Percentiles rank a stretch among this genome's conserved stretches.
Conservation (phyloP, 331 rosid genomes). For the Saraca asoca region DNA sequence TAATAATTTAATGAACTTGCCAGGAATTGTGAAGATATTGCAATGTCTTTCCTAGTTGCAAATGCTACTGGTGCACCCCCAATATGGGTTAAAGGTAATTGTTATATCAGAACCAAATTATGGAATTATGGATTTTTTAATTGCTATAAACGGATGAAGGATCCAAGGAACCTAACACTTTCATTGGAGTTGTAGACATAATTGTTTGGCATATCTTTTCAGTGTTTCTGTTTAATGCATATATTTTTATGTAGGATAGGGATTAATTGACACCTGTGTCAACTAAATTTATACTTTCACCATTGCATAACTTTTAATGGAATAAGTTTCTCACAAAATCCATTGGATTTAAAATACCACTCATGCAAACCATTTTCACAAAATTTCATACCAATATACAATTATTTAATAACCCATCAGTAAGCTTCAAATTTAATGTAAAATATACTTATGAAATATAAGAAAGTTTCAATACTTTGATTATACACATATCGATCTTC, state of each 20-base stretch:
- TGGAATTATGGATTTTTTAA: background rate
- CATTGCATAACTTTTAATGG: too few relatives aligned
- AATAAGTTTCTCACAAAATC: too few relatives aligned
- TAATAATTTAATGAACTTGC: slow-evolving; percentile 35
- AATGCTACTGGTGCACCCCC: slow-evolving; percentile 91
- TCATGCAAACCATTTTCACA: too few relatives aligned
- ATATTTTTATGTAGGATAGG: background rate
- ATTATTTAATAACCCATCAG: too few relatives aligned
- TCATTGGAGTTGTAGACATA: background rate
- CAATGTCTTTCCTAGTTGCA: slow-evolving; percentile 97
- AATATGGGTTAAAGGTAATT: slow-evolving; percentile 94
- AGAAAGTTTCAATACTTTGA: too few relatives aligned
- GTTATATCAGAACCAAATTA: slow-evolving; percentile 4
- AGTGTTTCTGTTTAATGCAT: slow-evolving; percentile 6
- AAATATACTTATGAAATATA: too few relatives aligned
- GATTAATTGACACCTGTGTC: too few relatives aligned
- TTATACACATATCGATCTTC: too few relatives aligned
- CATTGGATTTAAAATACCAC: too few relatives aligned
- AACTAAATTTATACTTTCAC: too few relatives aligned
- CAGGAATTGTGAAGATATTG: slow-evolving; percentile 99
- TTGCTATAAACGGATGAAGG: background rate
- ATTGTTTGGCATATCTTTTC: background rate
- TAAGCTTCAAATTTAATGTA: too few relatives aligned
- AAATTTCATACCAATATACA: too few relatives aligned
- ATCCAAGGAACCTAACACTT: background rate